Conservation (phyloP, 2,329 filamentous ascomycete genomes). For the Trichoderma koningiopsis region DNA sequence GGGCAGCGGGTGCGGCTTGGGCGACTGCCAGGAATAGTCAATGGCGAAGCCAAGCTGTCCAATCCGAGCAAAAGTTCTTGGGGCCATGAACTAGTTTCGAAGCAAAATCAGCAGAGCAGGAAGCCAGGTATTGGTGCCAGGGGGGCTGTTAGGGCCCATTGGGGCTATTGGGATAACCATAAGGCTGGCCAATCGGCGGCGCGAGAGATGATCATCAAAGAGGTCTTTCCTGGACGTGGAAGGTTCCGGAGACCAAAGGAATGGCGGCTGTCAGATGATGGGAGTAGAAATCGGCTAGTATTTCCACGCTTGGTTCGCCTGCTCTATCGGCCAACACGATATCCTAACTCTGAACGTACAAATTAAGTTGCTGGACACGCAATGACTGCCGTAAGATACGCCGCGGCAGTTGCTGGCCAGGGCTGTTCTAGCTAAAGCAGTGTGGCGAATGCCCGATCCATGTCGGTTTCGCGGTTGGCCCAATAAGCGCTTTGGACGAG, state of each 20-base stretch:
- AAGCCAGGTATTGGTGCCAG: slow-evolving; percentile 8
- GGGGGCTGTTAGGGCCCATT: background rate
- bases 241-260: background rate
- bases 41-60: slow-evolving; percentile 21
- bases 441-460: slow-evolving; percentile 21
- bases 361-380: background rate
- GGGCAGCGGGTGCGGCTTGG: slow-evolving; percentile 16
- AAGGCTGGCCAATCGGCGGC: slow-evolving; percentile 21
- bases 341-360: background rate
- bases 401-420: slow-evolving; percentile 13
- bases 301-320: background rate
- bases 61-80: slow-evolving; percentile 13
- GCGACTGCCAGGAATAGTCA: background rate
- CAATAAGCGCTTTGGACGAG: slow-evolving; percentile 24
- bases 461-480: slow-evolving; percentile 20
- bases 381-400: background rate
- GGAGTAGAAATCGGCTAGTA: background rate
- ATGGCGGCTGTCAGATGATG: slow-evolving; percentile 12
- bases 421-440: background rate
- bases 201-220: background rate
- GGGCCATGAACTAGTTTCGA: background rate
- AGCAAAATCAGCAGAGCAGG: slow-evolving; percentile 6
- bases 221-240: background rate
- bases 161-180: background rate
- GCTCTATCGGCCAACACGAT: background rate